Evolutionary conservation across 2,329 filamentous ascomycete genomes (phyloP).

Genomic region (Mycosphaerella sp.): DNA sequence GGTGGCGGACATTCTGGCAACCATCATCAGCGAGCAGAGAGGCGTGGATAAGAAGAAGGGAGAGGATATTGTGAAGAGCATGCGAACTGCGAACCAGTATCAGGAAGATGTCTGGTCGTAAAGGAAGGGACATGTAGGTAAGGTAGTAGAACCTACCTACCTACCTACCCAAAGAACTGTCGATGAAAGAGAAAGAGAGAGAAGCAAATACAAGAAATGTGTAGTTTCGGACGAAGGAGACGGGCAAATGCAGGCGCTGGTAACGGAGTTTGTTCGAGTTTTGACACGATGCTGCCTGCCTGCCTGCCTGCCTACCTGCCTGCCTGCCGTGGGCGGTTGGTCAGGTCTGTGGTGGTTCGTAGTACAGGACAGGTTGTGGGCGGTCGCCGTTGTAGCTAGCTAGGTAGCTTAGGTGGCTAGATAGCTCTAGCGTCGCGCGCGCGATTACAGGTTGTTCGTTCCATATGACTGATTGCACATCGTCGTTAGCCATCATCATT

Average conservation of each 20-base stretch:
- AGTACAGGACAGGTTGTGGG: too few relatives aligned
- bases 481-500: too few relatives aligned
- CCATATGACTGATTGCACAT: too few relatives aligned
- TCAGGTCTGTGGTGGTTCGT: too few relatives aligned
- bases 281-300: neutral
- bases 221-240: neutral
- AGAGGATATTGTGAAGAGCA: constrained; percentile 94
- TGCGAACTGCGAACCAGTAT: constrained; percentile 92
- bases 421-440: too few relatives aligned
- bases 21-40: constrained; percentile 80
- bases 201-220: neutral
- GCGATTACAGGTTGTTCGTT: too few relatives aligned
- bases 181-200: neutral
- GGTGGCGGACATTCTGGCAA: constrained; percentile 64
- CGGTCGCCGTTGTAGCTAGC: too few relatives aligned
- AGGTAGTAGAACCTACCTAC: neutral
- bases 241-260: neutral
- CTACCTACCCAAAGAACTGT: neutral
- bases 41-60: constrained; percentile 78
- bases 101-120: constrained; percentile 73
- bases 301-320: too few relatives aligned
- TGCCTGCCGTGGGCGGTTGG: too few relatives aligned
- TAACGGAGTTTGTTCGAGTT: neutral
- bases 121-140: constrained; percentile 5
- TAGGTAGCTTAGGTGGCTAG: too few relatives aligned